Base-by-base conservation (phyloP, 495 filamentous ascomycete species). In the Choiromyces venosus region DNA sequence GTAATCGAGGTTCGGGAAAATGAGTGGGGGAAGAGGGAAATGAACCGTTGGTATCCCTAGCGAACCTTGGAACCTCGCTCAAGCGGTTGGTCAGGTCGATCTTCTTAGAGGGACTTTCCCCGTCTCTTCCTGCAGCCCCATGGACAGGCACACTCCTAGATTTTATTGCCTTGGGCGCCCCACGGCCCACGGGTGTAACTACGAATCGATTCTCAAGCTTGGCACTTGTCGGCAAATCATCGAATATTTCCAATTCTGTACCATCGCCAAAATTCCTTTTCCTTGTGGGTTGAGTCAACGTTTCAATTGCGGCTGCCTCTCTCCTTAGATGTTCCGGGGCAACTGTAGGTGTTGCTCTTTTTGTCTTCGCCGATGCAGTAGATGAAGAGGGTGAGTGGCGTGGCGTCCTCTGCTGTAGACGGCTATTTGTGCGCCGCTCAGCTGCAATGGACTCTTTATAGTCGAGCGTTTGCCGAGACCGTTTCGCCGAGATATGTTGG, bases 181-280 rank as follows among this genome's bases (percentile, higher is more conserved):
- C 91, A 78, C 88, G 87, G 65, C 86, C 88, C 66, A 90, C 83
- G 8, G 95, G 94, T 77, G 91, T 89, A 81, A 93, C 94, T 68
- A 93, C 84, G 76, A 89, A 99, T 79, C 88, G 91, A 70, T 88
- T 91, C 81, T 99, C 95, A 25, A 89, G 88, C 61, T 90, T 87
- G 5, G 86, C 89, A 37, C 93, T 97, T 1, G 93, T 98, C 18
- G 96, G 96, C 67, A 99, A 84, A 83, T 99, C 95, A 78, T 98
- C 95, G 81, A 99, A 98, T 18, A 87, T 88, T 73, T 97, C 94
- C 38, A 99, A 84, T 82, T 99, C 95, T 52, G 87, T 91, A 33
- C 95, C 95, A 83, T 97, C 93, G 6, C 95, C 95, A 83, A 94
- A 99, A 79, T 92, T 89, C 39, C 90, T 88, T 71, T 88, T 86